phyloP scores from a whole-genome alignment of 179 eudicot species.

The Monotropa hypopitys region DNA sequence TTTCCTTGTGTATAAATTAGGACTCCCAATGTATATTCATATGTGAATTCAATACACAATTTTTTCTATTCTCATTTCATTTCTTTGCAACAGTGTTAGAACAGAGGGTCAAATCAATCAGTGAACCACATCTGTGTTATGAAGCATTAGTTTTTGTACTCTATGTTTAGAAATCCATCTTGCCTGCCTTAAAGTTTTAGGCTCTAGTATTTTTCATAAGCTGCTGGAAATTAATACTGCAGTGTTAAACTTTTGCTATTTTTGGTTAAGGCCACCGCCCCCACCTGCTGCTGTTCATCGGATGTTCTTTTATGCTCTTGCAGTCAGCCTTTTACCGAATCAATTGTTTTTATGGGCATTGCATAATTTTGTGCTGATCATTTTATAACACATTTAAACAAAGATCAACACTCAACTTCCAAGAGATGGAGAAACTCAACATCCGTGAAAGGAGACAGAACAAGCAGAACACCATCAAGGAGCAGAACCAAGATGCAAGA shows the following conservation, averaged over 20 bases:
- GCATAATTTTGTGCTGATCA: neutral
- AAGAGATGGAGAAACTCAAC: too few relatives aligned
- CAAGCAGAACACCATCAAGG: too few relatives aligned
- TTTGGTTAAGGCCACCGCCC: neutral
- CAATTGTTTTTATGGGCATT: neutral
- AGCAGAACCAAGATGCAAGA: too few relatives aligned
- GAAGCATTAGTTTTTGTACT: neutral
- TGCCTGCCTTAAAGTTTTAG: neutral
- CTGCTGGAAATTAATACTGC: neutral
- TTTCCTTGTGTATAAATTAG: too few relatives aligned
- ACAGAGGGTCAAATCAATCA: neutral
- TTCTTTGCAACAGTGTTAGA: neutral
- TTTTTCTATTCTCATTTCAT: too few relatives aligned
- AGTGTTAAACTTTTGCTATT: neutral
- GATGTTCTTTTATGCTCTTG: neutral
- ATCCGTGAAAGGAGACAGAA: too few relatives aligned
- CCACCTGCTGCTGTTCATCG: neutral
- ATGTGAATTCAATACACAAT: too few relatives aligned
- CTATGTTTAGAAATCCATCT: neutral
- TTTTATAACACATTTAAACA: neutral
- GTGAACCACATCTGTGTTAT: neutral
- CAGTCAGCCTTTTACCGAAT: neutral
- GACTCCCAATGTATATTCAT: too few relatives aligned
- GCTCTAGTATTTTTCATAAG: neutral
- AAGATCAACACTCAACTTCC: too few relatives aligned